A percentile compares a stretch with the other conserved stretches of the same genome.
These are phyloP conservation scores for Annulohypoxylon maeteangense DNA, from an alignment of 495 filamentous ascomycete genomes.

Conservation along the genomic window DNA sequence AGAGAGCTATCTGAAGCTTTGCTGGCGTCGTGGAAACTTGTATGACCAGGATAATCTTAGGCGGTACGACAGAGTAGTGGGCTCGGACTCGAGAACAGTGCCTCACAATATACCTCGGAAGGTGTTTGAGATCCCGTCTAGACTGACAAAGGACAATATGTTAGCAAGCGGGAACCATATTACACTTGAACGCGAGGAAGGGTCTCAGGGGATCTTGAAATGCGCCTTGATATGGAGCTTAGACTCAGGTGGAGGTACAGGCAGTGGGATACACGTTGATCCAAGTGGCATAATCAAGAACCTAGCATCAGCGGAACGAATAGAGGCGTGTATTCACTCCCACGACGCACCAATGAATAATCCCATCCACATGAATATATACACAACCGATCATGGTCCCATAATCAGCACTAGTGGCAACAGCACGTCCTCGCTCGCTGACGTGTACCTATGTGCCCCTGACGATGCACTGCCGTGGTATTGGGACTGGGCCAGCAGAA, in stretches of 20 bases:
- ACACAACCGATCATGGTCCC: not conserved
- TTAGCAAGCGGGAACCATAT: not conserved
- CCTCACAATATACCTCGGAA: not conserved
- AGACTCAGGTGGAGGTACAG: not conserved
- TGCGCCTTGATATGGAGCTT: not conserved
- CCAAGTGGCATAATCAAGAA: constrained; percentile 2
- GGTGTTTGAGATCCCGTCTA: not conserved
- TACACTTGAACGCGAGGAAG: not conserved
- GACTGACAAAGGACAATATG: not conserved
- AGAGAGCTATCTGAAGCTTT: constrained; percentile 26
- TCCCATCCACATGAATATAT: not conserved
- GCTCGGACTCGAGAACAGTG: not conserved
- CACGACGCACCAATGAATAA: not conserved
- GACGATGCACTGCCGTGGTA: constrained; percentile 15
- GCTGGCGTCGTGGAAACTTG: constrained; percentile 13
- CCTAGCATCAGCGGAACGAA: constrained; percentile 14
- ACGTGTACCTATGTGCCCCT: constrained; percentile 11
- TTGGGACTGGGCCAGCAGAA: constrained; percentile 16
- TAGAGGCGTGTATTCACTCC: constrained; percentile 12
- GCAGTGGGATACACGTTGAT: not conserved
- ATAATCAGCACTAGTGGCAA: not conserved
- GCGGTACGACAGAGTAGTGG: not conserved
- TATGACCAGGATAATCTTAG: not conserved
- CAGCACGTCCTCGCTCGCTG: not conserved
- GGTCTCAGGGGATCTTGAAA: not conserved